These are phyloP conservation scores for Arctium lappa DNA, from an alignment of 129 eudicot species.

Conservation along the genomic window DNA sequence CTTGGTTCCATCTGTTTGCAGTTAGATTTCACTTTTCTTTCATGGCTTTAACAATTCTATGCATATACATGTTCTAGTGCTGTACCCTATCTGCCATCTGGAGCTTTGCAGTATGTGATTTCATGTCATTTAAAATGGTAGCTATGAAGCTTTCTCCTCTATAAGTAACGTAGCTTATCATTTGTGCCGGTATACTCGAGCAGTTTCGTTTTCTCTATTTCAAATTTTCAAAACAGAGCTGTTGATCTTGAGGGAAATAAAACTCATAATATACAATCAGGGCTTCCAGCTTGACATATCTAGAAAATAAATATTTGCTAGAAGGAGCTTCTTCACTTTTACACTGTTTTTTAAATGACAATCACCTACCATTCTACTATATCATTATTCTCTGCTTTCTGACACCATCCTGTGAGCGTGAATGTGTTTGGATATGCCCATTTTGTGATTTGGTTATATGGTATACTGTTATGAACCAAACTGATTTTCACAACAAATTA, in stretches of 20 bases:
- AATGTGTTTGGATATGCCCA: conserved; percentile 1
- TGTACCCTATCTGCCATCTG: neutral
- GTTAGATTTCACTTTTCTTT: neutral
- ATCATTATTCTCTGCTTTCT: neutral
- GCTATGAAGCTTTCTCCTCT: neutral
- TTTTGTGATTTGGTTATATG: neutral
- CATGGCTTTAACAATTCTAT: neutral
- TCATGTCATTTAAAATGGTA: neutral
- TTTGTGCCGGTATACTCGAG: neutral
- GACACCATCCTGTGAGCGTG: neutral
- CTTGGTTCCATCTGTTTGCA: neutral
- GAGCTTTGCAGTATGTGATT: neutral
- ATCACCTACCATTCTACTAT: neutral
- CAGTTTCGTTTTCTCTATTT: neutral
- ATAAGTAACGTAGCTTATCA: neutral
- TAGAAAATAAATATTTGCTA: neutral
- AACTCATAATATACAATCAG: neutral
- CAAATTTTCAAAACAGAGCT: neutral
- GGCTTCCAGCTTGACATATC: neutral
- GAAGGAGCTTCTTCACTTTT: neutral
- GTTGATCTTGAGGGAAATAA: conserved; percentile 9
- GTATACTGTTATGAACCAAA: no score
- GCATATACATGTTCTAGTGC: neutral
- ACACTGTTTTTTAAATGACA: neutral
- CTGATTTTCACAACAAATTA: no score